Percentiles rank a stretch among this genome's conserved stretches.
Conservation (phyloP, 192 early-diverging fungal species). For the Mortierella claussenii region DNA sequence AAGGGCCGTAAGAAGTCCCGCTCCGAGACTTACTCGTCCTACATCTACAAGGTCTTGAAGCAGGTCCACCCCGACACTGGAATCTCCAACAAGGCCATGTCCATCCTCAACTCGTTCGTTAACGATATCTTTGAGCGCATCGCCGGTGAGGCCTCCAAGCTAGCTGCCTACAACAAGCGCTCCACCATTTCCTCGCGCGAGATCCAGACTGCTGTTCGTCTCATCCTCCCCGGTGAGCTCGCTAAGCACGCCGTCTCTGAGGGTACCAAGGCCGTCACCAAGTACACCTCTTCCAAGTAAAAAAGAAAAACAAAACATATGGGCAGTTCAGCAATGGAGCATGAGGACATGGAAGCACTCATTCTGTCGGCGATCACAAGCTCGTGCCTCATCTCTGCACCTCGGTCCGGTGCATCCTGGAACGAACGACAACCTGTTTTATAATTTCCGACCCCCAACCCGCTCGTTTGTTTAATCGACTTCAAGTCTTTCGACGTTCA, state of each 20-base stretch:
- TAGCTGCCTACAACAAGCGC: constrained; percentile 95
- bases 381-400: neutral
- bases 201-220: constrained; percentile 84
- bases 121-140: constrained; percentile 98
- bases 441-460: constrained; percentile 24
- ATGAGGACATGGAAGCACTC: no score
- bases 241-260: constrained; percentile 98
- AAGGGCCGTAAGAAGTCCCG: constrained; percentile 77
- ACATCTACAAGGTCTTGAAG: constrained; percentile 98
- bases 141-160: constrained; percentile 84
- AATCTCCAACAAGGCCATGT: constrained; percentile 99
- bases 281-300: constrained; percentile 89
- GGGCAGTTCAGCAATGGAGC: no score
- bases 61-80: constrained; percentile 98
- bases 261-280: constrained; percentile 98
- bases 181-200: constrained; percentile 96
- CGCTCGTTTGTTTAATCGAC: constrained; percentile 41
- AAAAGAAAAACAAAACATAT: no score
- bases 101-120: constrained; percentile 96
- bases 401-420: constrained; percentile 13
- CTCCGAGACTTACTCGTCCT: constrained; percentile 93
- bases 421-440: constrained; percentile 46
- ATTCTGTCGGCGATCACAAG: no score
- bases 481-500: constrained; percentile 26
- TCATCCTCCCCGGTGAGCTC: constrained; percentile 89